phyloP scores from a whole-genome alignment of 177 flowering plant species.

The Tripterygium wilfordii region DNA sequence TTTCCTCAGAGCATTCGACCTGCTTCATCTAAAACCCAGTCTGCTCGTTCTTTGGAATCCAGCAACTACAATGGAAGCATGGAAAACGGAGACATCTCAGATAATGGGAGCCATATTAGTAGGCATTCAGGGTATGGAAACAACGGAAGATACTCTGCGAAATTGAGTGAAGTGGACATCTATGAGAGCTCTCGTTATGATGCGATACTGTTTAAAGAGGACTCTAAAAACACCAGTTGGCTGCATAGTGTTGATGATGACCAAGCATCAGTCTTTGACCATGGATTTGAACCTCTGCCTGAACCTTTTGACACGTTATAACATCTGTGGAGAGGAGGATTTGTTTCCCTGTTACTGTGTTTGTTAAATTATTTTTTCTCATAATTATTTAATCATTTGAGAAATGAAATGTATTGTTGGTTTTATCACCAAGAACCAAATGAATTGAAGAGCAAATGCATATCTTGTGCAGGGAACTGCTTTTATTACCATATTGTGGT shows the following conservation, averaged over 20 bases:
- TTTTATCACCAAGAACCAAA: no score
- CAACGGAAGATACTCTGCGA: conserved; percentile 30
- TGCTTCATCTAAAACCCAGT: conserved; percentile 40
- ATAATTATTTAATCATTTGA: background rate
- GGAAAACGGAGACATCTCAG: conserved; percentile 24
- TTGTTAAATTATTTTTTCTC: background rate
- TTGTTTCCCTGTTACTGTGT: conserved; percentile 1
- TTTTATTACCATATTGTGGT: no score
- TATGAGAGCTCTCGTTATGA: conserved; percentile 87
- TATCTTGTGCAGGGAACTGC: no score
- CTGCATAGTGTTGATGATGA: conserved; percentile 73
- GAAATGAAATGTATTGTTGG: no score
- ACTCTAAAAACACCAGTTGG: conserved; percentile 82
- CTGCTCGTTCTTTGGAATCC: conserved; percentile 27
- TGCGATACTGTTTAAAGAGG: conserved; percentile 76
- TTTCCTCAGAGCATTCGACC: conserved; percentile 92
- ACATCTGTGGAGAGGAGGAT: background rate
- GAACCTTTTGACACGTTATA: conserved; percentile 78
- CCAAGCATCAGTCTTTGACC: conserved; percentile 60
- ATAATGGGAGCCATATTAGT: conserved; percentile 30
- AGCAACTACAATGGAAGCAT: conserved; percentile 23
- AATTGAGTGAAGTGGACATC: conserved; percentile 46
- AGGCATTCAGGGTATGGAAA: conserved; percentile 25
- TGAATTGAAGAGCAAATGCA: no score
- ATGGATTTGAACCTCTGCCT: conserved; percentile 75